A percentile compares a stretch with the other conserved stretches of the same genome.
Conservation (phyloP, 441 rosid genomes). For the Populus hybrid region DNA sequence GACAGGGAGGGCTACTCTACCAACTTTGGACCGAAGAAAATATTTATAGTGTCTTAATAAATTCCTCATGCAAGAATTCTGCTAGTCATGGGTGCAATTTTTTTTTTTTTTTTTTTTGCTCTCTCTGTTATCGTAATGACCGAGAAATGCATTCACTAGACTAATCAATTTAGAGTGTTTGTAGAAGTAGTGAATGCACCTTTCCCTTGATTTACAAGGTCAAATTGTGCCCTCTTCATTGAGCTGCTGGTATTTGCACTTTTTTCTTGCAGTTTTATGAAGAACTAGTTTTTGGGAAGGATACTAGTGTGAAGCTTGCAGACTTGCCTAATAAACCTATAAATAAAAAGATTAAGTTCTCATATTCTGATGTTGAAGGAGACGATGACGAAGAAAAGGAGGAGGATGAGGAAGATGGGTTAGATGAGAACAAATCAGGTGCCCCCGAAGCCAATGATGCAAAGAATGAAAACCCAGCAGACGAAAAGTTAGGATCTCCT, state of each 20-base stretch:
- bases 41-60: neutral
- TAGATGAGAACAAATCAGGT: too few species aligned
- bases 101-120: neutral
- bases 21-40: neutral
- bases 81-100: neutral
- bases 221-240: neutral
- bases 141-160: neutral
- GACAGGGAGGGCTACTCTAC: neutral
- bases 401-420: too few species aligned
- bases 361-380: too few species aligned
- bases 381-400: too few species aligned
- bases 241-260: slow-evolving; percentile 1
- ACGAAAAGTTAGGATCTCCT: too few species aligned
- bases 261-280: slow-evolving; percentile 60
- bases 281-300: slow-evolving; percentile 63
- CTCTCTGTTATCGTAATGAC: neutral
- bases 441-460: too few species aligned
- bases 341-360: too few species aligned
- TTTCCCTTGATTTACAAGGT: neutral
- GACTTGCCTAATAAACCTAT: too few species aligned
- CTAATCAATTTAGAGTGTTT: neutral
- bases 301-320: slow-evolving; percentile 23
- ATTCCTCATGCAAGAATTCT: neutral
- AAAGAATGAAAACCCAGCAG: too few species aligned
- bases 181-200: neutral